These are phyloP conservation scores for Fusarium compactum DNA, from an alignment of 2,329 filamentous ascomycete species.

Conservation along the genomic window DNA sequence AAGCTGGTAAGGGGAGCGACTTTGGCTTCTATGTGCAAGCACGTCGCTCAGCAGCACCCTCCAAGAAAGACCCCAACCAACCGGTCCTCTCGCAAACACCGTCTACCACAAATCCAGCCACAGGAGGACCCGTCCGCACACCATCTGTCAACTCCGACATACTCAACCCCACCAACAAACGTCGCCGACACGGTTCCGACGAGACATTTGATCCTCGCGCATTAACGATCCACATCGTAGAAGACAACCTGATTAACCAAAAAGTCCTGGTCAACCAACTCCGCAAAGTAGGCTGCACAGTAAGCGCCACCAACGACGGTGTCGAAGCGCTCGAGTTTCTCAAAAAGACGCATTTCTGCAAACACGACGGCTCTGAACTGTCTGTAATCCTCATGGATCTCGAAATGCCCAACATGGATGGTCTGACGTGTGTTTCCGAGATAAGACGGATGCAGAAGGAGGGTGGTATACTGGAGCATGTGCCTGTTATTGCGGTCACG, in stretches of 20 bases:
- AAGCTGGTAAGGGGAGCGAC: conserved; percentile 68
- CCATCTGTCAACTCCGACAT: not conserved
- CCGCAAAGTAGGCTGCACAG: conserved; percentile 68
- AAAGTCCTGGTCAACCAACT: conserved; percentile 75
- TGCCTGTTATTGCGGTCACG: conserved; percentile 62
- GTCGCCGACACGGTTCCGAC: not conserved
- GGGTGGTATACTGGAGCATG: conserved; percentile 49
- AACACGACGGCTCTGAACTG: conserved; percentile 44
- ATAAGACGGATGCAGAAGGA: conserved; percentile 55
- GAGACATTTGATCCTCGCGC: conserved; percentile 34
- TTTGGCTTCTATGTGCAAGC: conserved; percentile 74
- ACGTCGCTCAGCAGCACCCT: conserved; percentile 55
- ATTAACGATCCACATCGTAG: conserved; percentile 71
- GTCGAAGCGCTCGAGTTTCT: conserved; percentile 64
- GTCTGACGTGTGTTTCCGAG: conserved; percentile 56
- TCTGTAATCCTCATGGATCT: conserved; percentile 61
- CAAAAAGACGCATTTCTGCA: conserved; percentile 49
- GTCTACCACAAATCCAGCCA: not conserved
- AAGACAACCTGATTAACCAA: conserved; percentile 77
- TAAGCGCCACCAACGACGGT: conserved; percentile 72
- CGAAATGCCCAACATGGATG: conserved; percentile 64
- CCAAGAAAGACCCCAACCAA: conserved; percentile 20
- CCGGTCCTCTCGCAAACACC: conserved; percentile 4
- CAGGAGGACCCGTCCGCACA: not conserved
- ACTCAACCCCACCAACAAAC: not conserved